Conservation (phyloP, 176 grass and related monocot genomes). For the Ensete glaucum region DNA sequence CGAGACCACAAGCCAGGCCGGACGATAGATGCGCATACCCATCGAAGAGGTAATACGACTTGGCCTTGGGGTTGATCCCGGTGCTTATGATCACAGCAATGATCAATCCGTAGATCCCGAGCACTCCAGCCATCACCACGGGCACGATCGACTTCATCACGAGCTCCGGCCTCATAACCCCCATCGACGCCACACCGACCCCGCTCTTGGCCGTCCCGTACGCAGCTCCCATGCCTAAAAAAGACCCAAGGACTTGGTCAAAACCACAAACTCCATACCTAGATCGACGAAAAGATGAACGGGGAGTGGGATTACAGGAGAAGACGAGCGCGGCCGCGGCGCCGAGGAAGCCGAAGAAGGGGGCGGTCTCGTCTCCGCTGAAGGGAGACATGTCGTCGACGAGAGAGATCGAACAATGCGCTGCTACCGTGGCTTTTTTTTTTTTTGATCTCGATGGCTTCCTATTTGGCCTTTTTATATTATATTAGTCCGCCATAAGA, state of each 20-base stretch:
- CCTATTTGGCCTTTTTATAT: too few species aligned
- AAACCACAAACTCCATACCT: background rate
- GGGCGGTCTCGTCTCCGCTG: conserved; percentile 21
- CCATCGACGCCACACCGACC: conserved; percentile 2
- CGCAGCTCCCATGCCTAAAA: background rate
- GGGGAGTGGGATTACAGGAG: conserved; percentile 13
- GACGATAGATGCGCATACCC: background rate
- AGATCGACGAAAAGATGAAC: background rate
- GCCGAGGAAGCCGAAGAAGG: conserved; percentile 25
- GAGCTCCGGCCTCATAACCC: conserved; percentile 6
- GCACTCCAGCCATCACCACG: conserved; percentile 7
- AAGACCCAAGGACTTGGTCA: background rate
- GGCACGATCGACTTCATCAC: conserved; percentile 9
- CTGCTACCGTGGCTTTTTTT: too few species aligned
- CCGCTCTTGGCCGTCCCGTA: conserved; percentile 6
- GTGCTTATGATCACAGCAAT: conserved; percentile 7
- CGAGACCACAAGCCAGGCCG: background rate
- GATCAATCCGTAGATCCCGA: conserved; percentile 8
- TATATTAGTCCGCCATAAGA: too few species aligned
- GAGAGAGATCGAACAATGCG: background rate
- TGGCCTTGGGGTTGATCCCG: background rate
- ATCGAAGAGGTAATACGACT: background rate
- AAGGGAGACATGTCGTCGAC: conserved; percentile 6
- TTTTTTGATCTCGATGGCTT: too few species aligned
- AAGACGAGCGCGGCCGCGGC: conserved; percentile 21